Evolutionary conservation across 2,329 filamentous ascomycete species (phyloP), one percentile per base, ranked within the genome.

Genomic region (Colletotrichum brevisporum): DNA sequence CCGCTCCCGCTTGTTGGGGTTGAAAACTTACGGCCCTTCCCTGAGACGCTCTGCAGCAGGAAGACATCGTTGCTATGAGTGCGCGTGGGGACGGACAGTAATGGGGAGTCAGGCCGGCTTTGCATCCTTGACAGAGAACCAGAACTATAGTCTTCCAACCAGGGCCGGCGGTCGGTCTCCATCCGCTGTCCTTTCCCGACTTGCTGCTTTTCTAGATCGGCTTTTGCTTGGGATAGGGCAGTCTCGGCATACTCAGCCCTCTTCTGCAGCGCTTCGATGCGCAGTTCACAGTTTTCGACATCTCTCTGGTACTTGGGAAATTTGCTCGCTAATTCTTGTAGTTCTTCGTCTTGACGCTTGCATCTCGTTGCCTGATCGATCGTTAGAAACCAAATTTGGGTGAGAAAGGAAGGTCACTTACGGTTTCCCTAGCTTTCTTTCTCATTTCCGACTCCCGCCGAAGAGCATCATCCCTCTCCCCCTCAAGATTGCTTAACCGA

Each of bases 401-500:
- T 18, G 39, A 26, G 15, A n/a, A 2, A 21, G 39, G 59, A 16
- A n/a, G 50, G 27, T 9, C 27, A 31, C 90, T 81, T 86, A 94
- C 92, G 75, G 92, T 86, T 80, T 99, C 96, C 71, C 96, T 89
- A 62, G 94, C 92, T 81, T 97, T 98, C 78, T 92, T 94, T 73
- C 96, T 88, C 81, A 97, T 89, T 47, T 98, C 96, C 5, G 89
- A 91, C 81, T 99, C 96, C 67, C 94, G 90, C 73, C 91, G 91
- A 57, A 90, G 86, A 9, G 93, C 89, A 75, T 99, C 96, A 76
- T 98, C 95, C 64, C 94, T 90, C 79, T 99, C 97, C 77, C 92
- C 96, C 78, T 99, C 96, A 10, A 98, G 84, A 57, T 85, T 91
- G 4, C 91, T 87, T 12, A 96, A 87, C 66, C 95, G 89, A 24